These are phyloP conservation scores for Monilinia fructicola DNA, from an alignment of 2,329 filamentous ascomycete species.

Conservation along the genomic window DNA sequence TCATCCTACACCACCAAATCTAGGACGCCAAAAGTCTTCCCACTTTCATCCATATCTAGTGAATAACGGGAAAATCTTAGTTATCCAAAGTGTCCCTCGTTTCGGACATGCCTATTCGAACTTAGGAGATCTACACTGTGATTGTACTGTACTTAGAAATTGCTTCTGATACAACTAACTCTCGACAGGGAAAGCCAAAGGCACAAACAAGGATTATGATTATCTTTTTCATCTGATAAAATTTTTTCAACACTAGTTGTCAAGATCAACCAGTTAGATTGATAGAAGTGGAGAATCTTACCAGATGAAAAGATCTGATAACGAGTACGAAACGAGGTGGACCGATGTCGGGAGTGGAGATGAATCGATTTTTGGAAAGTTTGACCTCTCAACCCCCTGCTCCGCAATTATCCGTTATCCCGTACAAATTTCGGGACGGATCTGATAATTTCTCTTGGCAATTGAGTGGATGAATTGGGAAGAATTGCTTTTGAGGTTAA, in stretches of 20 bases:
- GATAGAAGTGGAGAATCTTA: neutral
- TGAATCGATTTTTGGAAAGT: neutral
- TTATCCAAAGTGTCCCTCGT: neutral
- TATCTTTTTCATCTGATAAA: constrained; percentile 25
- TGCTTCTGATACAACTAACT: neutral
- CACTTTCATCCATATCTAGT: constrained; percentile 9
- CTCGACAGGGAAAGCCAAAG: neutral
- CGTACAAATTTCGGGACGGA: constrained; percentile 17
- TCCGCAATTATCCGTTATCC: constrained; percentile 11
- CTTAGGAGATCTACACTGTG: constrained; percentile 15
- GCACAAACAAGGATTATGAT: constrained; percentile 18
- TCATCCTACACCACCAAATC: constrained; percentile 14
- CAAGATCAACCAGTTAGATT: neutral
- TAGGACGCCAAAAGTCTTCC: neutral
- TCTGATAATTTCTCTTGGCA: constrained; percentile 25
- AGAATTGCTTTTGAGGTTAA: neutral
- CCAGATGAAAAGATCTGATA: constrained; percentile 17
- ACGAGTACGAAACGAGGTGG: constrained; percentile 16
- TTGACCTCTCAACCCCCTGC: neutral
- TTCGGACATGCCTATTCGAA: constrained; percentile 14
- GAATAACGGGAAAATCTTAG: constrained; percentile 1
- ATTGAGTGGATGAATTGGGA: neutral
- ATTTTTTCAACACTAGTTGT: constrained; percentile 16
- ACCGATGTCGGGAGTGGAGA: constrained; percentile 19
- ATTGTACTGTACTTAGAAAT: neutral